Evolutionary conservation across 1,284 basidiomycete species (phyloP).

Genomic region (Ceratobasidium sp.): DNA sequence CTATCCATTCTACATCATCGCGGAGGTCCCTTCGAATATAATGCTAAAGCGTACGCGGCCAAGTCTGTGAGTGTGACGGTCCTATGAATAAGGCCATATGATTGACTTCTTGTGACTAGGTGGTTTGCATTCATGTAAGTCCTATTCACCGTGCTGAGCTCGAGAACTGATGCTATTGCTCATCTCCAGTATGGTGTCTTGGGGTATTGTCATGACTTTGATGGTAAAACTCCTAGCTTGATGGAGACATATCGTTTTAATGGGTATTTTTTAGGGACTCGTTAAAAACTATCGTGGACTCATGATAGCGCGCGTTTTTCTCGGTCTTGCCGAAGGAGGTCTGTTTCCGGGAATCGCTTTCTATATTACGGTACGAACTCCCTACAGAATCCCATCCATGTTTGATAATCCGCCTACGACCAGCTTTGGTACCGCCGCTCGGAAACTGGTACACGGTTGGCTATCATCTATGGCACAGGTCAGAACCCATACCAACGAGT

Average conservation of each 20-base stretch:
- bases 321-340: conserved; percentile 76
- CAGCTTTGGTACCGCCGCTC: conserved; percentile 56
- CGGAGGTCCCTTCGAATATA: neutral
- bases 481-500: neutral
- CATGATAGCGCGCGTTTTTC: conserved; percentile 68
- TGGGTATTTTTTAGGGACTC: conserved; percentile 52
- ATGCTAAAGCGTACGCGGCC: neutral
- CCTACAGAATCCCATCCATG: conserved; percentile 42
- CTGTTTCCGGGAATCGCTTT: conserved; percentile 70
- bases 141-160: neutral
- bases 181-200: conserved; percentile 63
- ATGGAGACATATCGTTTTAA: neutral
- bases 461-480: conserved; percentile 30
- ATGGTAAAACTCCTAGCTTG: conserved; percentile 54
- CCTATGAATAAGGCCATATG: conserved; percentile 52
- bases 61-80: neutral
- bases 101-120: neutral
- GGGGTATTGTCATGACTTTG: conserved; percentile 76
- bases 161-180: no score
- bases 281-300: conserved; percentile 63
- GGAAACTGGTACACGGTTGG: conserved; percentile 35
- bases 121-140: conserved; percentile 38
- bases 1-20: neutral
- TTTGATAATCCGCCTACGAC: neutral
- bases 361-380: conserved; percentile 63